Percentiles rank a stretch among this genome's conserved stretches.
phyloP scores from a whole-genome alignment of 805 yeast genomes.

The Lipomyces orientalis region DNA sequence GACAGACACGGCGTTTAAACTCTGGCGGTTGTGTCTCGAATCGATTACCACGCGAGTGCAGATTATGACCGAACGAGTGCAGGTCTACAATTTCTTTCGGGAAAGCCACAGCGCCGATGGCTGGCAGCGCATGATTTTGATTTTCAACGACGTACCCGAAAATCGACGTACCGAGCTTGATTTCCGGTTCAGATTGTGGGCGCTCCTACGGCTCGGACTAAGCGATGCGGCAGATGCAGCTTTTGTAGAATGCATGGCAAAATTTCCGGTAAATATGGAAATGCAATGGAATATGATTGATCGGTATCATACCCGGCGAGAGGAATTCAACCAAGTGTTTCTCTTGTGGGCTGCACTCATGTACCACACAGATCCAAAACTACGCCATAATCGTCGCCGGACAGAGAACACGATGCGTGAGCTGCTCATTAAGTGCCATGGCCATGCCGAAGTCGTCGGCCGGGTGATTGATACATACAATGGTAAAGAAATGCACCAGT shows the following conservation, averaged over 20 bases:
- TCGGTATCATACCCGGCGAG: slow-evolving; percentile 10
- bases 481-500: background rate
- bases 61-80: slow-evolving; percentile 14
- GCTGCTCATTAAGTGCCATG: slow-evolving; percentile 10
- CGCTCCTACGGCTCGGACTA: slow-evolving; percentile 24
- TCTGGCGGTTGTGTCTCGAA: slow-evolving; percentile 27
- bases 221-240: slow-evolving; percentile 14
- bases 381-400: slow-evolving; percentile 7
- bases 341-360: slow-evolving; percentile 17
- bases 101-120: slow-evolving; percentile 19
- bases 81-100: slow-evolving; percentile 29
- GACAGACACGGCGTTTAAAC: slow-evolving; percentile 21
- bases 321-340: slow-evolving; percentile 17
- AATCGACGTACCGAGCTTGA: slow-evolving; percentile 26
- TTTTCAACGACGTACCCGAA: slow-evolving; percentile 26
- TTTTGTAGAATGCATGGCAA: slow-evolving; percentile 7
- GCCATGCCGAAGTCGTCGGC: slow-evolving; percentile 4
- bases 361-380: slow-evolving; percentile 16
- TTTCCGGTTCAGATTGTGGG: slow-evolving; percentile 31
- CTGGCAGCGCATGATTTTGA: slow-evolving; percentile 31
- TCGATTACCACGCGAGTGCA: slow-evolving; percentile 11
- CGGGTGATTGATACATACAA: background rate
- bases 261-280: slow-evolving; percentile 12
- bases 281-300: slow-evolving; percentile 29
- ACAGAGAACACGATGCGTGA: slow-evolving; percentile 11